phyloP scores from a whole-genome alignment of 371 early-diverging fungal genomes.

The Chytridium lagenaria region DNA sequence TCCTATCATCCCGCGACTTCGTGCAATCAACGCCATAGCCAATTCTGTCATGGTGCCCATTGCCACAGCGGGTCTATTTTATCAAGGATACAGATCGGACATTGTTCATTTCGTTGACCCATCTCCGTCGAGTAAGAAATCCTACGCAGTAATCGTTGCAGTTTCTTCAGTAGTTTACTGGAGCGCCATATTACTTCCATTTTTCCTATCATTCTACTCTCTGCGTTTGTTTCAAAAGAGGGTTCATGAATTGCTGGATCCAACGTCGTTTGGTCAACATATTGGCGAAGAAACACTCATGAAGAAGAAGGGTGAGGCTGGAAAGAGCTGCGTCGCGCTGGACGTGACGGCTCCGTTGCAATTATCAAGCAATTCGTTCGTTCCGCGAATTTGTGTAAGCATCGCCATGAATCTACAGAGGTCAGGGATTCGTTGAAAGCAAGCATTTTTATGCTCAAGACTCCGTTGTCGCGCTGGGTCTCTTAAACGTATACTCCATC shows the following conservation, averaged over 20 bases:
- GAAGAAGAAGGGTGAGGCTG: too few relatives aligned
- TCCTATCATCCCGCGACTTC: not conserved
- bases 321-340: too few relatives aligned
- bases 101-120: not conserved
- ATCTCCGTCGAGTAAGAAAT: not conserved
- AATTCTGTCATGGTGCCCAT: not conserved
- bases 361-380: too few relatives aligned
- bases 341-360: too few relatives aligned
- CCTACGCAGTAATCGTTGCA: not conserved
- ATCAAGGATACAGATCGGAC: not conserved
- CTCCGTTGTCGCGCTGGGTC: not conserved
- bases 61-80: not conserved
- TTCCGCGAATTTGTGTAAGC: not conserved
- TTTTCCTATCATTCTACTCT: not conserved
- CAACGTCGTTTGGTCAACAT: not conserved
- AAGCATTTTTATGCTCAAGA: not conserved
- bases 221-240: not conserved
- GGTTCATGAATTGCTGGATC: not conserved
- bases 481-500: not conserved
- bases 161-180: not conserved
- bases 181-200: not conserved
- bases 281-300: not conserved
- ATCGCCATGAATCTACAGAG: not conserved
- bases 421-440: not conserved
- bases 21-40: not conserved